Evolutionary conservation across 805 yeast species (phyloP).

Genomic region (Lipomyces yamanashiensis): DNA sequence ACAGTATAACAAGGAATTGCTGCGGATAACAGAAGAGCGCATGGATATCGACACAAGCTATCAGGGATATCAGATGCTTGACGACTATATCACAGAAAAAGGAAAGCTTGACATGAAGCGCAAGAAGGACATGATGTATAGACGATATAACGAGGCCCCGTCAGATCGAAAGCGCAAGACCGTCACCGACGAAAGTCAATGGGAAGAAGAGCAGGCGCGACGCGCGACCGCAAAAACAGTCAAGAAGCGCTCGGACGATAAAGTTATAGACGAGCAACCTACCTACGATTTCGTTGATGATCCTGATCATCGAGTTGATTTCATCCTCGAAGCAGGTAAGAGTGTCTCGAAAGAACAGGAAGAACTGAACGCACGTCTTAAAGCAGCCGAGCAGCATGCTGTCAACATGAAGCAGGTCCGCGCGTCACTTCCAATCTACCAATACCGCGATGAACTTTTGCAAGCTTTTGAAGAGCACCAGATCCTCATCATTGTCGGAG

Average conservation of each 20-base stretch:
- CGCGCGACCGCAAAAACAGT: slow-evolving; percentile 47
- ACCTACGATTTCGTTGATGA: slow-evolving; percentile 79
- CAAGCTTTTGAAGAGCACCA: slow-evolving; percentile 65
- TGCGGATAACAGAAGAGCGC: slow-evolving; percentile 52
- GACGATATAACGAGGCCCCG: slow-evolving; percentile 44
- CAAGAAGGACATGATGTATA: slow-evolving; percentile 57
- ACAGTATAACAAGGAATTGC: slow-evolving; percentile 55
- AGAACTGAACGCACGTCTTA: slow-evolving; percentile 41
- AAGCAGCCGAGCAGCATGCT: slow-evolving; percentile 47
- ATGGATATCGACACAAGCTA: slow-evolving; percentile 45
- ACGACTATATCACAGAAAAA: slow-evolving; percentile 57
- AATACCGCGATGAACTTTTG: slow-evolving; percentile 63
- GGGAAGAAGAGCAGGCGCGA: slow-evolving; percentile 61
- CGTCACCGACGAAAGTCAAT: slow-evolving; percentile 45
- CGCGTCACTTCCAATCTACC: slow-evolving; percentile 74
- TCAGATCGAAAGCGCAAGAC: slow-evolving; percentile 23
- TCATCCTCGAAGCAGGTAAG: slow-evolving; percentile 52
- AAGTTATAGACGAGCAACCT: slow-evolving; percentile 16
- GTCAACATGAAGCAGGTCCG: slow-evolving; percentile 49
- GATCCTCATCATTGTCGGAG: slow-evolving; percentile 77
- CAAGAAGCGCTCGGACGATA: not conserved
- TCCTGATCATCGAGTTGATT: slow-evolving; percentile 63
- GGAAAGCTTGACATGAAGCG: slow-evolving; percentile 60
- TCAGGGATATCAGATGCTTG: slow-evolving; percentile 59
- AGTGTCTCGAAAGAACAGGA: slow-evolving; percentile 48